These are phyloP conservation scores for Lolium rigidum DNA, from an alignment of 176 grass and related monocot genomes.

Conservation along the genomic window DNA sequence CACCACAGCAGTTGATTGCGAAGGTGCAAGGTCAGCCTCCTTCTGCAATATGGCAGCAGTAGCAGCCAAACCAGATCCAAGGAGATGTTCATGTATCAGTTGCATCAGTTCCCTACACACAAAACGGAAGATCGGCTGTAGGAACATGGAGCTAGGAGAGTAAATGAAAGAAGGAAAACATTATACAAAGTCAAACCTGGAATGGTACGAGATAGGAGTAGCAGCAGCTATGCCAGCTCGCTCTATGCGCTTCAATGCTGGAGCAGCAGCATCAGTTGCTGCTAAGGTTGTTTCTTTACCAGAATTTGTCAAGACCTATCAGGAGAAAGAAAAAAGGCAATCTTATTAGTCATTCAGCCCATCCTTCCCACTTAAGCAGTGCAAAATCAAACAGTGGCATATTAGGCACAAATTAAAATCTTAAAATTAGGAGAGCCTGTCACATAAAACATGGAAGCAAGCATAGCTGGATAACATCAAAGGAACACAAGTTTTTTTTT, in stretches of 20 bases:
- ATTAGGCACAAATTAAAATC: not conserved
- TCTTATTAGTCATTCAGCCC: not conserved
- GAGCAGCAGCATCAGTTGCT: slow-evolving; percentile 94
- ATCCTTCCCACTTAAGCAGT: not conserved
- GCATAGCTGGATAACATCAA: not conserved
- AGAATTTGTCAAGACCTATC: slow-evolving; percentile 89
- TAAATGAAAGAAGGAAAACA: slow-evolving; percentile 22
- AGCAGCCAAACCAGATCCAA: slow-evolving; percentile 83
- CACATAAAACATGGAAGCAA: not conserved
- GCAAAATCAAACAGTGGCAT: not conserved
- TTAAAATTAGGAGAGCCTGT: not conserved
- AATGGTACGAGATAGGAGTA: slow-evolving; percentile 94
- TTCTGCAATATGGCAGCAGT: slow-evolving; percentile 85
- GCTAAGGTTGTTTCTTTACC: slow-evolving; percentile 96
- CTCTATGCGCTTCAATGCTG: slow-evolving; percentile 90
- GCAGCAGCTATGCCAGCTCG: slow-evolving; percentile 96
- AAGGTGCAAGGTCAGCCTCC: slow-evolving; percentile 84
- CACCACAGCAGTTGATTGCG: slow-evolving; percentile 52
- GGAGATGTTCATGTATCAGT: slow-evolving; percentile 95
- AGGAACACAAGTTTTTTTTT: slow-evolving; percentile 3
- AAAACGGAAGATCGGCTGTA: not conserved
- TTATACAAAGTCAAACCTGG: slow-evolving; percentile 63
- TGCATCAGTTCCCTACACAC: slow-evolving; percentile 85
- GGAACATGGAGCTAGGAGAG: slow-evolving; percentile 23
- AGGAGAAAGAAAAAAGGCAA: slow-evolving; percentile 2